A percentile compares a stretch with the other conserved stretches of the same genome.
Conservation (phyloP, 2,329 filamentous ascomycete species). For the Fusarium annulatum region DNA sequence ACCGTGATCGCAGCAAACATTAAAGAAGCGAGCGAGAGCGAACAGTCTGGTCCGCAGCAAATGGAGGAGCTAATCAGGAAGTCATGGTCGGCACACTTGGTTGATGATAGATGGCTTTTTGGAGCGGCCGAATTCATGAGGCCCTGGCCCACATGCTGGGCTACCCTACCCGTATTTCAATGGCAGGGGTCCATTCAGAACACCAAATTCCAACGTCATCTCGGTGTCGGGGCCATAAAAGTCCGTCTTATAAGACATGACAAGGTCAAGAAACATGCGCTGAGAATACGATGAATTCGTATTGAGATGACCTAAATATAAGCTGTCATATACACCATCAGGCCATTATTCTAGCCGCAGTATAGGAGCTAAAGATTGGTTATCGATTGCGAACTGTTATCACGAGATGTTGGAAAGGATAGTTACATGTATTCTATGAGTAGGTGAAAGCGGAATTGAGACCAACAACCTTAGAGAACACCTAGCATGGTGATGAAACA, state of each 20-base stretch:
- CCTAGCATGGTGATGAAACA: neutral
- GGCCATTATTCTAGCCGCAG: neutral
- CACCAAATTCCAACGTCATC: slow-evolving; percentile 37
- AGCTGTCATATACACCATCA: neutral
- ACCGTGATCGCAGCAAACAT: neutral
- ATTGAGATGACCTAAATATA: neutral
- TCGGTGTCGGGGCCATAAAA: slow-evolving; percentile 41
- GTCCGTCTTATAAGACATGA: slow-evolving; percentile 25
- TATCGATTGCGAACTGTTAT: neutral
- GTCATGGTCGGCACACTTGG: slow-evolving; percentile 21
- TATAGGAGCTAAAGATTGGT: neutral
- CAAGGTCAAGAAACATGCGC: neutral
- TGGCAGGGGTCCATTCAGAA: slow-evolving; percentile 33
- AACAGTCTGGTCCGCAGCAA: slow-evolving; percentile 7
- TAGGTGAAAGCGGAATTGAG: neutral
- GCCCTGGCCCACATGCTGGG: slow-evolving; percentile 36
- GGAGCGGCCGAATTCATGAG: slow-evolving; percentile 36
- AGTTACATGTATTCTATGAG: neutral
- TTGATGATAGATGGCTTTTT: slow-evolving; percentile 43
- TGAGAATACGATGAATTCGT: slow-evolving; percentile 21
- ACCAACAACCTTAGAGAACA: neutral
- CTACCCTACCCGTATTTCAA: slow-evolving; percentile 13
- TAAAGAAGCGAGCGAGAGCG: slow-evolving; percentile 30
- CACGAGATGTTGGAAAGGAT: no score
- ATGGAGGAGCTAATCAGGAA: slow-evolving; percentile 18